Percentiles rank a stretch among this genome's conserved stretches.
These are phyloP conservation scores for Pisolithus sp. DNA, from an alignment of 768 basidiomycete species.

Conservation along the genomic window DNA sequence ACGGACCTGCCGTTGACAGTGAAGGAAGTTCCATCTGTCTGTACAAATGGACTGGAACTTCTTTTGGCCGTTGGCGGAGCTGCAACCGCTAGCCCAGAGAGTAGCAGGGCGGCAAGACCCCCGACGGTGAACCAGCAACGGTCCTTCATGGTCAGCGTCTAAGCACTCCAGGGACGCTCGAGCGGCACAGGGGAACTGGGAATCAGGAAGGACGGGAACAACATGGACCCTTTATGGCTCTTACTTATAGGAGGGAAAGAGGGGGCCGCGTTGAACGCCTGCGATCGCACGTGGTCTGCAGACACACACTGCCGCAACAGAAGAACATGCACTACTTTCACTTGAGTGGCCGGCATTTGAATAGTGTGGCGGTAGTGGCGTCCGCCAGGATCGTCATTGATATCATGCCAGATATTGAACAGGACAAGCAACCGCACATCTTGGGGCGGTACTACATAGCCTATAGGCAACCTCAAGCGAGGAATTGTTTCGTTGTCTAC, in stretches of 20 bases:
- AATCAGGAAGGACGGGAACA: background rate
- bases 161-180: constrained; percentile 1
- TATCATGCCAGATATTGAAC: too few species aligned
- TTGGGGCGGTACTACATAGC: too few species aligned
- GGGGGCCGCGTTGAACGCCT: background rate
- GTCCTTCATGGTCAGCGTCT: constrained; percentile 29
- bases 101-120: constrained; percentile 26
- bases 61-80: constrained; percentile 31
- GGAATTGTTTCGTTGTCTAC: too few species aligned
- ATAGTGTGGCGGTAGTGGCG: background rate
- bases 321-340: constrained; percentile 1
- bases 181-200: constrained; percentile 1
- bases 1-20: constrained; percentile 48
- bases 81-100: constrained; percentile 20
- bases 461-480: too few species aligned
- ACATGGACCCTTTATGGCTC: background rate
- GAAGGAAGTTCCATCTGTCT: constrained; percentile 40
- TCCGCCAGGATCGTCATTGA: too few species aligned
- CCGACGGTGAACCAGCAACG: constrained; percentile 23
- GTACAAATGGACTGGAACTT: constrained; percentile 38
- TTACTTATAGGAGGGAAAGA: constrained; percentile 14
- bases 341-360: constrained; percentile 4
- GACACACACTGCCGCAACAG: constrained; percentile 1
- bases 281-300: constrained; percentile 11
- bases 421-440: too few species aligned